Base-by-base conservation (phyloP, 306 rosid species). In the Vigna mungo region DNA sequence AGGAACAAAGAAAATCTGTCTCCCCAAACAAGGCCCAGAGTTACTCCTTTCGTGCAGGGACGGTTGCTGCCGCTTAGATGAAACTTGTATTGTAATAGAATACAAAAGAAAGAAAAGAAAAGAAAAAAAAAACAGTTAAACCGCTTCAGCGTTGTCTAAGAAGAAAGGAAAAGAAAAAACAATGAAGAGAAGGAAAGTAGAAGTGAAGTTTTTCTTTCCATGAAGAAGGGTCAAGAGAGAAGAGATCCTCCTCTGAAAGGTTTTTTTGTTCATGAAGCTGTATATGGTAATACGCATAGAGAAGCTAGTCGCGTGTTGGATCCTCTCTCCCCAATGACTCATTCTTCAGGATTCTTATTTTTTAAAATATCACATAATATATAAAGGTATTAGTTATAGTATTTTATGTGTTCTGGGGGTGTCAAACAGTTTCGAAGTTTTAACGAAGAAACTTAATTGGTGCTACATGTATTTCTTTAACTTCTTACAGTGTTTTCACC, bases 41-140 rank as follows among this genome's bases (percentile, higher is more conserved):
- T 21, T 92, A 92, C 70, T 32, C 89, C 36, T 85, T 77, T 55
- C 93, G 87, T 34, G 41, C 92, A 74, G 82, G 97, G 68, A 88
- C 97, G 17, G 87, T 95, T 61, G 97, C 93, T 32, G 97, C 98
- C 0, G 98, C 96, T 62, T 92, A 84, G 67, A 6, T 80, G 66
- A 76, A 53, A 81, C 2, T 63, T 64, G 15, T 75, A 68, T 9
- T 10, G 2, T 21, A 20, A 7, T 39, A 27, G 62, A 36, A 14
- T 72, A 71, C 9, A 52, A 72, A 72, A 14, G 21, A 16, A 47
- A 25, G 27, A 25, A 25, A 25, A 25, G 27, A 23, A 10, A 18
- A 9, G 5, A 18, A 54, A 54, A 18, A 9, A 12, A 18, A 54
- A 54, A 55, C 16, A 65, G 12, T 27, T 25, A 43, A 64, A 54